These are phyloP conservation scores for Scutellaria barbata DNA, from an alignment of 257 asterid species.

Conservation along the genomic window DNA sequence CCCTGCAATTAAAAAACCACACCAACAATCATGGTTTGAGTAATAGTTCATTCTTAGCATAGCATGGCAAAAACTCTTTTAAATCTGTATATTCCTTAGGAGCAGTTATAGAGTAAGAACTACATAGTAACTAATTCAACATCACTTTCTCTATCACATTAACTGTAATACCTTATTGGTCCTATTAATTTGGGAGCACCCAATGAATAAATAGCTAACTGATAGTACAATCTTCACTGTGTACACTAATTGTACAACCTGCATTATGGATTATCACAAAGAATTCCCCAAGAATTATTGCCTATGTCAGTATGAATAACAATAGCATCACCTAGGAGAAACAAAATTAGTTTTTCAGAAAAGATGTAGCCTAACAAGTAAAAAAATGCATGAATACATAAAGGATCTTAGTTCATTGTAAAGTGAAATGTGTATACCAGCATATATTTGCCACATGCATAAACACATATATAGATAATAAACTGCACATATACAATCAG, in stretches of 20 bases:
- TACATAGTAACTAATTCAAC: background rate
- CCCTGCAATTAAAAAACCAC: slow-evolving; percentile 52
- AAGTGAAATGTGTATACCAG: background rate
- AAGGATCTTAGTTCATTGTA: background rate
- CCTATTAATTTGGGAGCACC: background rate
- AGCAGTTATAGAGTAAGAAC: slow-evolving; percentile 20
- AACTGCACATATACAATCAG: background rate
- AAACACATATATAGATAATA: background rate
- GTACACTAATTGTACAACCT: background rate
- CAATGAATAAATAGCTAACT: slow-evolving; percentile 1
- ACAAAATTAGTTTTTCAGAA: background rate
- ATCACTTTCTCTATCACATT: background rate
- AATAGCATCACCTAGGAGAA: background rate
- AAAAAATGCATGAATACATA: background rate
- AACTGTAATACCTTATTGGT: background rate
- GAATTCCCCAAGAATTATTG: background rate
- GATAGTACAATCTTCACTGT: background rate
- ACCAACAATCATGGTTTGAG: slow-evolving; percentile 8
- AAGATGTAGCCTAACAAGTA: background rate
- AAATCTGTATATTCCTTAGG: background rate
- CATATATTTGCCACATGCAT: background rate
- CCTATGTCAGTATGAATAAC: background rate
- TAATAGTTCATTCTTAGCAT: slow-evolving; percentile 4
- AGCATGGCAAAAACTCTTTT: background rate
- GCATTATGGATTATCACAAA: background rate